Evolutionary conservation across 768 basidiomycete species (phyloP), one percentile per base, ranked within the genome.

Genomic region (Phlegmacium glaucopus): DNA sequence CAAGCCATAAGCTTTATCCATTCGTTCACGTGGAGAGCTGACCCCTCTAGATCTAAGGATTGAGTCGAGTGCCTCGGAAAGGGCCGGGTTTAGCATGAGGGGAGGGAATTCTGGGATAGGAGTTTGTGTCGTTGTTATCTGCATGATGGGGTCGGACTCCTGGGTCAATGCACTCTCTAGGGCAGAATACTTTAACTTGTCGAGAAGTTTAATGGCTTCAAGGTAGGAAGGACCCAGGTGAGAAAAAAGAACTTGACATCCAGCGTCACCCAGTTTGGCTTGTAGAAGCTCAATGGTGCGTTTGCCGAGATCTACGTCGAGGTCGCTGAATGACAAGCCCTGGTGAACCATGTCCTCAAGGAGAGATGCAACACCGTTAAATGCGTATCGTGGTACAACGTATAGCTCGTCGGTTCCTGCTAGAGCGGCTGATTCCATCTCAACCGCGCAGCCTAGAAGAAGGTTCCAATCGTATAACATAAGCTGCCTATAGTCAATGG

Each of bases 391-490:
- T 6, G 60, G 56, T 6, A 68, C 39, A 9, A 48, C 9, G 9
- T 47, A 49, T 15, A 59, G 48, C 8, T 52, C 36, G 16, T 13
- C 64, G 53, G 6, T 61, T 48, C n/a, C 55, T 48, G 5, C 66
- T 65, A 10, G 22, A 5, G 22, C 22, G 22, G 22, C 22, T 22
- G 61, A 54, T 44, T 72, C 70, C 25, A 69, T 59, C 22, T 71
- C 61, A 7, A 66, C 56, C 3, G 75, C 68, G 6, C 75, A 72
- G 25, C 69, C 70, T 1, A 76, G 53, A 13, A 86, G 53, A 6
- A 72, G 58, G 35, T 74, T 73, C 69, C 79, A 77, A 32, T 82
- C 79, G 6, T 62, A 52, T 0, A 53, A 3, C 1, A 56, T 51
- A 37, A 83, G 67, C 4, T 66, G 62, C 2, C 45, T 35, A n/a